Conservation (phyloP, 164 flowering plant species). For the Aristolochia fimbriata region DNA sequence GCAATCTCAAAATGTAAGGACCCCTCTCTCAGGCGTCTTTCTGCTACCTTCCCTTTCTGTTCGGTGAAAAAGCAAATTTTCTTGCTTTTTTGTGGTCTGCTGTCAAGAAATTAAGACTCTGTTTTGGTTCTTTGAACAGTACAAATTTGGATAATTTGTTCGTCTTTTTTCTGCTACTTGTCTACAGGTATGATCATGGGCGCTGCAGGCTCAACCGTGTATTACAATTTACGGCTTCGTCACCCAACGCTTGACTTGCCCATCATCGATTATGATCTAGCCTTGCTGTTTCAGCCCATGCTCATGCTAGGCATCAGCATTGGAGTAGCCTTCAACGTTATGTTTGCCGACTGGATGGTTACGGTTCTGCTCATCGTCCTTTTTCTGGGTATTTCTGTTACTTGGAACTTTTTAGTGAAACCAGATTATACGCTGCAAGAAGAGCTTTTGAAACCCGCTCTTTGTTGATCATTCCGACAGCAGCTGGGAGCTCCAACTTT, state of each 20-base stretch:
- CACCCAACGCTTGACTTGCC: constrained; percentile 57
- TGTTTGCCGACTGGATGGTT: constrained; percentile 67
- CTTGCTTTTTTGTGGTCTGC: too few relatives aligned
- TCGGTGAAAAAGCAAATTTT: neutral
- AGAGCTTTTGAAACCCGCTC: neutral
- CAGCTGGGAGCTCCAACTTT: too few relatives aligned
- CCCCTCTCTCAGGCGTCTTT: neutral
- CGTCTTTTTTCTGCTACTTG: too few relatives aligned
- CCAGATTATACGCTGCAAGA: neutral
- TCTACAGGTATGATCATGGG: constrained; percentile 58
- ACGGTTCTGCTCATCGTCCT: constrained; percentile 43
- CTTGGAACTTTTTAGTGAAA: neutral
- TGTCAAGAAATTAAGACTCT: too few relatives aligned
- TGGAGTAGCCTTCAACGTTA: constrained; percentile 49
- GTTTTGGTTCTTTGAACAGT: neutral
- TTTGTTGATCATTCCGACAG: too few relatives aligned
- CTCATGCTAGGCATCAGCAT: constrained; percentile 55
- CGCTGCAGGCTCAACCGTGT: constrained; percentile 41
- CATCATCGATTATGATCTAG: constrained; percentile 49
- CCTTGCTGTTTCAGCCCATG: constrained; percentile 59
- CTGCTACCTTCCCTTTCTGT: neutral
- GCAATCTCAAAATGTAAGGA: constrained; percentile 46
- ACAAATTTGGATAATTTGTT: neutral
- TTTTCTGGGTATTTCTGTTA: constrained; percentile 32
- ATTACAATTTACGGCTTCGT: constrained; percentile 33